Evolutionary conservation across 805 yeast genomes (phyloP).

Genomic region (Starmerella scarabaei): DNA sequence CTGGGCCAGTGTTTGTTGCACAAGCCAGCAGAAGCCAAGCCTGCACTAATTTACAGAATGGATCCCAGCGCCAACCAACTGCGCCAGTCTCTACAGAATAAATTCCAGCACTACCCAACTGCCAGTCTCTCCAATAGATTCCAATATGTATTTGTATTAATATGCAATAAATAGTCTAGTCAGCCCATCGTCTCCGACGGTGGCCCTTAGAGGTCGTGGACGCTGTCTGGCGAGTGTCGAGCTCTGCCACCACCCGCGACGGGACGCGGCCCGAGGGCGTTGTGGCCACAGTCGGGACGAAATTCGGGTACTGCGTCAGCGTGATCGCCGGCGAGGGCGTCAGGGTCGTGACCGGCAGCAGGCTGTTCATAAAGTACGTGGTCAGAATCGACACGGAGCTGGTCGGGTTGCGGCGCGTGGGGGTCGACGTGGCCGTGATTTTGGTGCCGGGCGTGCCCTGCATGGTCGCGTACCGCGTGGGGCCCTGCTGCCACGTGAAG

Average conservation of each 20-base stretch:
- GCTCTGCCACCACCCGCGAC: constrained; percentile 33
- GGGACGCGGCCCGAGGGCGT: constrained; percentile 48
- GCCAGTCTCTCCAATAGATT: background rate
- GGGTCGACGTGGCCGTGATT: constrained; percentile 44
- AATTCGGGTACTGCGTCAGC: constrained; percentile 48
- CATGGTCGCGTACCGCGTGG: constrained; percentile 79
- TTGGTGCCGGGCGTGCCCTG: constrained; percentile 70
- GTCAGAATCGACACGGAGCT: constrained; percentile 52
- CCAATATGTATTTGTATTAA: background rate
- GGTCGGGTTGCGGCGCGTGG: constrained; percentile 56
- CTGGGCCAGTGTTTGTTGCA: too few relatives aligned
- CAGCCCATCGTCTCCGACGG: constrained; percentile 17
- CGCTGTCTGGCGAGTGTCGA: background rate
- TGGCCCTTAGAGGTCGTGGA: background rate
- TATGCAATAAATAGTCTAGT: constrained; percentile 8
- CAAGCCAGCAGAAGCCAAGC: too few relatives aligned
- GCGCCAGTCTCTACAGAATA: too few relatives aligned
- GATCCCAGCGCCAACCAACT: too few relatives aligned
- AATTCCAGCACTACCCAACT: background rate
- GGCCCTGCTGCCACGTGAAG: constrained; percentile 69
- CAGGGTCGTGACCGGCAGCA: constrained; percentile 41
- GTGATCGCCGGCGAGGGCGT: constrained; percentile 81
- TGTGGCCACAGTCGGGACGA: constrained; percentile 51
- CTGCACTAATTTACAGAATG: too few relatives aligned
- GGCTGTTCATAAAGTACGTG: constrained; percentile 35